phyloP scores from a whole-genome alignment of 768 basidiomycete species.

The Amanita pseudoporphyria region DNA sequence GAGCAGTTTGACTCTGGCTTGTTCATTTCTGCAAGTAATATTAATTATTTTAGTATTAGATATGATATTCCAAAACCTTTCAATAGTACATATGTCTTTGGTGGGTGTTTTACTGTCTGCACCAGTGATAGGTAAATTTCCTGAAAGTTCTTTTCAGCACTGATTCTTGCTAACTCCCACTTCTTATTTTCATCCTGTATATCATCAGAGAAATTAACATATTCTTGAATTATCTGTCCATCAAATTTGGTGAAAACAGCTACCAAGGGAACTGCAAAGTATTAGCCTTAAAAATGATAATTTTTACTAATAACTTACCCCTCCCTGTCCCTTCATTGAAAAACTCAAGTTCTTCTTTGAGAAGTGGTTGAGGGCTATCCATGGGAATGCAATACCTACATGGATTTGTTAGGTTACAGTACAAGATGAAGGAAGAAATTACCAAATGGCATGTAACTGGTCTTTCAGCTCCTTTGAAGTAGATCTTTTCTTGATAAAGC shows the following conservation, averaged over 20 bases:
- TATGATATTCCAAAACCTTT: no score
- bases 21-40: conserved; percentile 13
- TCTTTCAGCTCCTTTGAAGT: conserved; percentile 11
- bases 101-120: conserved; percentile 8
- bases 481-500: conserved; percentile 21
- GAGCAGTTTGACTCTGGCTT: conserved; percentile 10
- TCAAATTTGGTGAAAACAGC: conserved; percentile 30
- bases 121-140: neutral
- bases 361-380: conserved; percentile 18
- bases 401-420: neutral
- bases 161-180: neutral
- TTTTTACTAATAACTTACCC: conserved; percentile 13
- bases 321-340: conserved; percentile 18
- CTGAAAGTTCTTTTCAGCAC: neutral
- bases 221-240: conserved; percentile 15
- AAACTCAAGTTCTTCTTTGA: conserved; percentile 19
- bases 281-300: neutral
- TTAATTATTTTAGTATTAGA: no score
- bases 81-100: conserved; percentile 10
- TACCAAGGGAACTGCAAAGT: conserved; percentile 25
- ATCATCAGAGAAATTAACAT: conserved; percentile 3
- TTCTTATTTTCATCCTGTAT: conserved; percentile 7
- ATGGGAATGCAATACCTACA: conserved; percentile 29
- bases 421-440: neutral
- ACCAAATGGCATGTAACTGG: conserved; percentile 30